A percentile compares a stretch with the other conserved stretches of the same genome.
phyloP scores from a whole-genome alignment of 2,329 filamentous ascomycete species.

The Colletotrichum musae region DNA sequence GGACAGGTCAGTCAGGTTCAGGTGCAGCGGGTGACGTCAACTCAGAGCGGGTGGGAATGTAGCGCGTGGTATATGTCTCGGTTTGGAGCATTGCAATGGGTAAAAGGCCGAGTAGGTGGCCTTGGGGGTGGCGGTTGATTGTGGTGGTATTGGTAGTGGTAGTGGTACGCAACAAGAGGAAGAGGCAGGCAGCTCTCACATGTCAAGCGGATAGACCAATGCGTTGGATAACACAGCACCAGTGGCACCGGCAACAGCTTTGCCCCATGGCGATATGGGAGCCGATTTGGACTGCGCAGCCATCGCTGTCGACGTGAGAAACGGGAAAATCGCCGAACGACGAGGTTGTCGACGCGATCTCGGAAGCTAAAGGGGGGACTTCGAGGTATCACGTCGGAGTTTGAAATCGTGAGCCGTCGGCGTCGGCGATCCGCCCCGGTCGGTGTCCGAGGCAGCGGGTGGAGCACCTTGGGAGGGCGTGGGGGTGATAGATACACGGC shows the following conservation, averaged over 20 bases:
- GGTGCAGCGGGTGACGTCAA: slow-evolving; percentile 14
- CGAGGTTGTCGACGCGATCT: not conserved
- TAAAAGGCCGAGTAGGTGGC: not conserved
- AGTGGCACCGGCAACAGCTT: slow-evolving; percentile 90
- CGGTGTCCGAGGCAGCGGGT: slow-evolving; percentile 21
- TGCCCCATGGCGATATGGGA: slow-evolving; percentile 89
- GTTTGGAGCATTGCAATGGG: no score
- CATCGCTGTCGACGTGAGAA: slow-evolving; percentile 54
- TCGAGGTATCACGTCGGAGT: slow-evolving; percentile 45
- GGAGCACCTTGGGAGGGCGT: not conserved
- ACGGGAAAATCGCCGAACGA: not conserved
- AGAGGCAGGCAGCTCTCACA: slow-evolving; percentile 71
- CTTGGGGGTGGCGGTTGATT: not conserved
- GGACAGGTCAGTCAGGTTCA: slow-evolving; percentile 32
- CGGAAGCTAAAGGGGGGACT: not conserved
- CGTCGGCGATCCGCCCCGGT: slow-evolving; percentile 29
- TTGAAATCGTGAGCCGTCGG: slow-evolving; percentile 21
- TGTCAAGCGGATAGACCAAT: slow-evolving; percentile 94
- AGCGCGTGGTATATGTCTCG: no score
- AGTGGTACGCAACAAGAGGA: slow-evolving; percentile 2
- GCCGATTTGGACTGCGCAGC: slow-evolving; percentile 74
- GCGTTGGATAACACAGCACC: slow-evolving; percentile 96
- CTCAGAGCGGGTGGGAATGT: no score
- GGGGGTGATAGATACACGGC: not conserved
- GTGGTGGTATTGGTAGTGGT: not conserved